phyloP scores from a whole-genome alignment of 371 early-diverging fungal species.

The Mortierella polycephala region DNA sequence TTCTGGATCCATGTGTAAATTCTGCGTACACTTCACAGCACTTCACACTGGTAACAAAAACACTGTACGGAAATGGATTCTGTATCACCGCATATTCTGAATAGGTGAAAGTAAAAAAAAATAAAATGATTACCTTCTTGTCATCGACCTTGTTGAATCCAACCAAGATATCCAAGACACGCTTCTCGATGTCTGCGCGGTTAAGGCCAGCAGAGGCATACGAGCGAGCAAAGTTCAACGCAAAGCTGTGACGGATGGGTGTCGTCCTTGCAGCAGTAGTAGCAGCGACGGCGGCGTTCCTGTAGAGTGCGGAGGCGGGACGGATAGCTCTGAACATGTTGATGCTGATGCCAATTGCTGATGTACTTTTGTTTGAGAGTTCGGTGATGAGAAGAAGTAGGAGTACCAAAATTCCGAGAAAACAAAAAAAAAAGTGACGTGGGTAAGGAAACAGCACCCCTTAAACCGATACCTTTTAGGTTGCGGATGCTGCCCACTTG shows the following conservation, averaged over 20 bases:
- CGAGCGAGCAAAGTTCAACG: conserved; percentile 49
- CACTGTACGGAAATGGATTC: too few relatives aligned
- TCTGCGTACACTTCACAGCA: too few relatives aligned
- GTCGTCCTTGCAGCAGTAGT: conserved; percentile 11
- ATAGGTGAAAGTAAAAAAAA: neutral
- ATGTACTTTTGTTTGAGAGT: neutral
- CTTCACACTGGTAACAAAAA: too few relatives aligned
- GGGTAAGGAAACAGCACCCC: too few relatives aligned
- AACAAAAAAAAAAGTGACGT: neutral
- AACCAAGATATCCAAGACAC: conserved; percentile 87
- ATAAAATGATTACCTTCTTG: conserved; percentile 76
- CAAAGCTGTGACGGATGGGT: neutral
- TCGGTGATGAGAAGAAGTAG: neutral
- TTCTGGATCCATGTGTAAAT: too few relatives aligned
- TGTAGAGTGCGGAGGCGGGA: conserved; percentile 22
- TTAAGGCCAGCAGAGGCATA: conserved; percentile 70
- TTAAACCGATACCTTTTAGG: too few relatives aligned
- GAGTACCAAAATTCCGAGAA: too few relatives aligned
- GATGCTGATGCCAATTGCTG: conserved; percentile 1
- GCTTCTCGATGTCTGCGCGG: conserved; percentile 75
- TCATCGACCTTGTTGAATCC: conserved; percentile 96
- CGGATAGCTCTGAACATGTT: conserved; percentile 43
- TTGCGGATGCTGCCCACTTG: too few relatives aligned
- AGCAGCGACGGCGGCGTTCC: conserved; percentile 4
- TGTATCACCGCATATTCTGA: too few relatives aligned